These are phyloP conservation scores for Porogramme epimiltina DNA, from an alignment of 1,284 basidiomycete genomes.

Conservation along the genomic window DNA sequence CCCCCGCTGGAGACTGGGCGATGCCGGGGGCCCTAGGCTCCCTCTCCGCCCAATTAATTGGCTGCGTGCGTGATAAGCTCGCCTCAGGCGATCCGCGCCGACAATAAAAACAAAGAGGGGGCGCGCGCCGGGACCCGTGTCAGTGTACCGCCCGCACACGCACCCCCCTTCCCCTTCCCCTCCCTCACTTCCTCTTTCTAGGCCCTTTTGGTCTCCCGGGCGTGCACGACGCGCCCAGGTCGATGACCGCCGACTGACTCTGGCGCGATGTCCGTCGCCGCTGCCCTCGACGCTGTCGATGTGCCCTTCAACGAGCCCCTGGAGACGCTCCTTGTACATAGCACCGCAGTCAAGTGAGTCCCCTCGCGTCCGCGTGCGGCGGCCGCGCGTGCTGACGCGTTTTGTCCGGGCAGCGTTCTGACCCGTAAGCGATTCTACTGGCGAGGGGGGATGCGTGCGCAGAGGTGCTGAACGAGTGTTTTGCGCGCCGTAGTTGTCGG, in stretches of 20 bases:
- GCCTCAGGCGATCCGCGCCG: conserved; percentile 8
- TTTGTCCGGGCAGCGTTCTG: conserved; percentile 26
- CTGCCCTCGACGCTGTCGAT: conserved; percentile 9
- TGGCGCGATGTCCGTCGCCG: conserved; percentile 25
- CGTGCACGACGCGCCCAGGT: conserved; percentile 13
- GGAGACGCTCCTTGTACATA: conserved; percentile 28
- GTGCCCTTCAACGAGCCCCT: conserved; percentile 22
- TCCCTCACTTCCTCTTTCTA: not conserved
- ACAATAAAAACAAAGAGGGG: conserved; percentile 21
- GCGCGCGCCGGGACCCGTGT: not conserved
- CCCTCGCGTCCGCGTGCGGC: not conserved
- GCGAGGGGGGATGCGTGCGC: too few species aligned
- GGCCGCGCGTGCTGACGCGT: conserved; percentile 6
- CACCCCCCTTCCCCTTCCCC: not conserved
- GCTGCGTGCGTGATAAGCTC: conserved; percentile 3
- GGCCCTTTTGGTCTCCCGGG: not conserved
- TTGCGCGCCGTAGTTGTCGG: conserved; percentile 26
- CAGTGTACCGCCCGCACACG: not conserved
- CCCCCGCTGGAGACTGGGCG: too few species aligned
- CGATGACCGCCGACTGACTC: conserved; percentile 19
- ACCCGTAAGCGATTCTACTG: conserved; percentile 34
- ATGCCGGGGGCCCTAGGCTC: too few species aligned
- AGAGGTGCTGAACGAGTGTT: too few species aligned
- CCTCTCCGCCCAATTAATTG: too few species aligned
- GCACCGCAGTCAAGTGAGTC: conserved; percentile 31